Percentiles rank a stretch among this genome's conserved stretches.
Evolutionary conservation across 2,329 filamentous ascomycete species (phyloP).

Genomic region (Didymella glomerata): DNA sequence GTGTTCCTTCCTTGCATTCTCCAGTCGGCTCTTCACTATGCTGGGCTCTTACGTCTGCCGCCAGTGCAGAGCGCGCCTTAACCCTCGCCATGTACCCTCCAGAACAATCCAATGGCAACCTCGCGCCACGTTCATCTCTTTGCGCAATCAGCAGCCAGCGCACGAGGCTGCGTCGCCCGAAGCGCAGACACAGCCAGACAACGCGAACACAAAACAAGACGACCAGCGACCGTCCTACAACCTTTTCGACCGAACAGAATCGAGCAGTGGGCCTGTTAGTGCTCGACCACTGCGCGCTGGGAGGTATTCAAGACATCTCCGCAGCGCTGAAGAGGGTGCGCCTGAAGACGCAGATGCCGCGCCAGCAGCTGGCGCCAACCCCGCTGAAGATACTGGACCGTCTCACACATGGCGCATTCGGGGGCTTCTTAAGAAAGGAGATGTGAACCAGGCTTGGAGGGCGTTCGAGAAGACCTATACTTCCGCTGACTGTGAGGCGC

Average conservation of each 20-base stretch:
- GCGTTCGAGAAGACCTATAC: conserved; percentile 40
- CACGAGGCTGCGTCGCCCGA: conserved; percentile 22
- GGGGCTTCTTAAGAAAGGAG: conserved; percentile 5
- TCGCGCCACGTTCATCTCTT: conserved; percentile 45
- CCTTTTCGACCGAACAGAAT: conserved; percentile 8
- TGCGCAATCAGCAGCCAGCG: conserved; percentile 27
- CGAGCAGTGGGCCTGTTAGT: background rate
- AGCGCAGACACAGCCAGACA: conserved; percentile 13
- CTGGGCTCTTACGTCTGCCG: conserved; percentile 46
- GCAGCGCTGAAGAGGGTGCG: background rate
- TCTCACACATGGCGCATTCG: conserved; percentile 21
- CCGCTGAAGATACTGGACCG: background rate
- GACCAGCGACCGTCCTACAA: conserved; percentile 9
- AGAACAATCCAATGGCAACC: conserved; percentile 41
- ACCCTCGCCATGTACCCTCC: conserved; percentile 19
- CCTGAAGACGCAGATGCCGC: background rate
- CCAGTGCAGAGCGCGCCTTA: conserved; percentile 42
- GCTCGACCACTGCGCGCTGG: conserved; percentile 7
- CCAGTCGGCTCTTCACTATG: conserved; percentile 33
- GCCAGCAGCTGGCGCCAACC: background rate
- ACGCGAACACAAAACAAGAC: background rate
- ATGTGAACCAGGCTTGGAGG: conserved; percentile 38
- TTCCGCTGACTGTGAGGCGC: conserved; percentile 41
- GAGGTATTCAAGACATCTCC: conserved; percentile 32
- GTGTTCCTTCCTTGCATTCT: conserved; percentile 5